Evolutionary conservation across 2,329 filamentous ascomycete genomes (phyloP).

Genomic region (Epichloe sibirici): DNA sequence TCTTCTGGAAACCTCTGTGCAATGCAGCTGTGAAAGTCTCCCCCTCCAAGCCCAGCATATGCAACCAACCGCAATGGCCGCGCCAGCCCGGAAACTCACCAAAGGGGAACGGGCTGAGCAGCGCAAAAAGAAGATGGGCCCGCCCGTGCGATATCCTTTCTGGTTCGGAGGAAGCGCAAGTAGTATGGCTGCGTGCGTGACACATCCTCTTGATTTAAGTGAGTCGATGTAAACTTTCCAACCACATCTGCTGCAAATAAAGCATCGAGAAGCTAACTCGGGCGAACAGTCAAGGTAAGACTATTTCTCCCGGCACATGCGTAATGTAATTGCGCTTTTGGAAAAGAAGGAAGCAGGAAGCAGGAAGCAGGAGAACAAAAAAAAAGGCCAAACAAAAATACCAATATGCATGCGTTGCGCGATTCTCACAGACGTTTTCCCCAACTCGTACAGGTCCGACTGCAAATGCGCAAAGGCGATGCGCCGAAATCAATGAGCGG

Average conservation of each 20-base stretch:
- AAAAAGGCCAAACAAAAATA: not conserved
- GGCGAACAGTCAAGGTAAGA: conserved; percentile 8
- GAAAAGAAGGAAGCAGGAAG: not conserved
- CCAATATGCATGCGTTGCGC: not conserved
- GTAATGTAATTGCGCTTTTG: not conserved
- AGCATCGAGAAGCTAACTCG: not conserved
- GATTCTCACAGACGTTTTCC: not conserved
- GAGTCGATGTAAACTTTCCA: conserved; percentile 24
- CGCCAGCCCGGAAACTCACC: conserved; percentile 6
- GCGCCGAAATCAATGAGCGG: conserved; percentile 70
- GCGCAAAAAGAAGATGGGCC: conserved; percentile 24
- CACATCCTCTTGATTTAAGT: conserved; percentile 88
- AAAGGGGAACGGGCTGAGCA: conserved; percentile 7
- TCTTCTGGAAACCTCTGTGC: not conserved
- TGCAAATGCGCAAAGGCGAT: conserved; percentile 71
- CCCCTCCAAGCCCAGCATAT: not conserved
- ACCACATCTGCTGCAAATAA: not conserved
- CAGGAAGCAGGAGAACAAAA: no score
- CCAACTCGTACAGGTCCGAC: conserved; percentile 54
- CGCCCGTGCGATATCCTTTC: conserved; percentile 55
- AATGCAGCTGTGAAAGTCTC: not conserved
- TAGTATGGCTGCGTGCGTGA: conserved; percentile 81
- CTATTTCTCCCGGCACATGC: not conserved
- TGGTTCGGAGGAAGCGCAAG: conserved; percentile 97
- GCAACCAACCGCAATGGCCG: conserved; percentile 10